Evolutionary conservation across 768 basidiomycete genomes (phyloP), one percentile per base, ranked within the genome.

Genomic region (Cystobasidium onofrii): DNA sequence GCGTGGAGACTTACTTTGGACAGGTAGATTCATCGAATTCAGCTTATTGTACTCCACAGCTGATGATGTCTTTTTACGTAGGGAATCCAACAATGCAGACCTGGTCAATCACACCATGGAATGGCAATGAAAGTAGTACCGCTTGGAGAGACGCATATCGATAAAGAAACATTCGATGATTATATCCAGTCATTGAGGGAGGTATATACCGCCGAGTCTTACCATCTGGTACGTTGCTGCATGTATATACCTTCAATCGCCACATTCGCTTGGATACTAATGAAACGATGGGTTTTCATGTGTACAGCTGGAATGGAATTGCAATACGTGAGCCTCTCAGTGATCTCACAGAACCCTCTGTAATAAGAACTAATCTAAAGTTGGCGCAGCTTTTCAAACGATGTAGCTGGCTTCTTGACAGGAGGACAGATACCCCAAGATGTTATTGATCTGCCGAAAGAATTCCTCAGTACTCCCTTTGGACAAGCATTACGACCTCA

Each of bases 151-250:
- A 75, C 74, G 15, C 20, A 50, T 20, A 54, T 75, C 20, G 73
- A 75, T 54, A 36, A 44, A 79, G 88, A 87, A 10, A 94, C 91
- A 0, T 93, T 95, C 76, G 79, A 87, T 46, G 92, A 97, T 44
- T 98, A 94, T 80, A 75, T 99, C 54, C 77, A 81, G 0, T 89
- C 88, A 67, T 86, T 96, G 82, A 83, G 85, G 39, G 84, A 87
- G 3, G 87, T 89, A 75, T 99, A 93, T 79, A 93, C 91, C 1
- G 89, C 91, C 1, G 92, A 93, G 79, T 92, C 92, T 83, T 82
- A 82, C 72, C 81, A 83, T 60, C 66, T 83, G 57, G 76, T 81
- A 89, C 91, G 43, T 10, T 36, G 4, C 12, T 50, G n/a, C n/a
- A n/a, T n/a, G n/a, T n/a, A n/a, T n/a, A n/a, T n/a, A n/a, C n/a